phyloP scores from a whole-genome alignment of 2,329 filamentous ascomycete species.

The Ceratocystis destructans region DNA sequence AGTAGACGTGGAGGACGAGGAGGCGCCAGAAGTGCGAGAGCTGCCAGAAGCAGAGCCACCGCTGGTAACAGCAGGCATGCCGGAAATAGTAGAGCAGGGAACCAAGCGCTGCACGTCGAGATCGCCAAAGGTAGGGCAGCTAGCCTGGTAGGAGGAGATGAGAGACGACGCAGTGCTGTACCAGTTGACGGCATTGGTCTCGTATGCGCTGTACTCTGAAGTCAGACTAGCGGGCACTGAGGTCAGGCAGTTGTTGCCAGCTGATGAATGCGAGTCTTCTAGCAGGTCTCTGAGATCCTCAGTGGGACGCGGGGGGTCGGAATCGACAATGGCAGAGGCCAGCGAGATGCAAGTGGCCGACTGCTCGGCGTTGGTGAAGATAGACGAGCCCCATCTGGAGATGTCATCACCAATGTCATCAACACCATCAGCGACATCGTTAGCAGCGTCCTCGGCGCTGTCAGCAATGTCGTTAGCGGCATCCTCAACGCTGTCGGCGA shows the following conservation, averaged over 20 bases:
- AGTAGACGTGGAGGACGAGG: background rate
- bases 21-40: background rate
- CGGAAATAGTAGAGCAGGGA: constrained; percentile 15
- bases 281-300: constrained; percentile 20
- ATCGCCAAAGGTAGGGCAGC: constrained; percentile 13
- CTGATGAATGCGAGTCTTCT: constrained; percentile 21
- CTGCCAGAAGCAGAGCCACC: background rate
- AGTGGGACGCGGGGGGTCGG: constrained; percentile 15
- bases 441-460: background rate
- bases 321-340: constrained; percentile 13
- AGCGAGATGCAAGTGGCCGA: constrained; percentile 15
- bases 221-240: constrained; percentile 25
- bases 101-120: background rate
- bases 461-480: constrained; percentile 5
- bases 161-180: constrained; percentile 23
- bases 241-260: constrained; percentile 27
- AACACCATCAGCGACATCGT: constrained; percentile 1
- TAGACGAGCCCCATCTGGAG: background rate
- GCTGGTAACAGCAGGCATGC: background rate
- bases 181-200: constrained; percentile 25
- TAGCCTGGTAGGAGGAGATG: constrained; percentile 11
- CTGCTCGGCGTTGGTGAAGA: constrained; percentile 16
- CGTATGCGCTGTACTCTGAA: constrained; percentile 26
- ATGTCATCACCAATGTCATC: constrained; percentile 2
- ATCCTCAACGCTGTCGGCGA: constrained; percentile 4